phyloP scores from a whole-genome alignment of 176 grass and related monocot genomes.

The Phoenix roebelenii region DNA sequence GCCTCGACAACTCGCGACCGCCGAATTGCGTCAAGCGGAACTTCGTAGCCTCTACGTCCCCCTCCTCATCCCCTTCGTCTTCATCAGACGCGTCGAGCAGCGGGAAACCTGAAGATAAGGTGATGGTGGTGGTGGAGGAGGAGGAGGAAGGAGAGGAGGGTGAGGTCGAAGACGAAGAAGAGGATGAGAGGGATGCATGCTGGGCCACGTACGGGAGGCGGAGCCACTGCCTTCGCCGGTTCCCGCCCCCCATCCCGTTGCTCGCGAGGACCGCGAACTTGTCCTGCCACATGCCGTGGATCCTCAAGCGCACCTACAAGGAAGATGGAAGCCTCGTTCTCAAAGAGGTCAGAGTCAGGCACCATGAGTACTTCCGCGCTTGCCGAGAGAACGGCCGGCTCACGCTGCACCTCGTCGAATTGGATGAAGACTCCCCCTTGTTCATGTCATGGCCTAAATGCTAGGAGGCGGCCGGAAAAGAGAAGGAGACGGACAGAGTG shows the following conservation, averaged over 20 bases:
- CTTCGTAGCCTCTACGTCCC: not conserved
- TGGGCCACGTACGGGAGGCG: slow-evolving; percentile 23
- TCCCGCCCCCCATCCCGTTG: slow-evolving; percentile 49
- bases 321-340: slow-evolving; percentile 37
- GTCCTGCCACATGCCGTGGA: slow-evolving; percentile 12
- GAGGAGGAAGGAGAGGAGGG: not conserved
- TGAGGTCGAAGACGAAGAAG: not conserved
- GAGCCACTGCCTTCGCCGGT: slow-evolving; percentile 1
- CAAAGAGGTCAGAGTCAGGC: slow-evolving; percentile 10
- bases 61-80: not conserved
- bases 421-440: not conserved
- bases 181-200: slow-evolving; percentile 10
- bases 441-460: too few relatives aligned
- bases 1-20: not conserved
- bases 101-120: not conserved
- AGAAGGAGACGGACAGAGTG: too few relatives aligned
- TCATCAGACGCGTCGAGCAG: too few relatives aligned
- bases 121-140: not conserved
- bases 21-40: not conserved
- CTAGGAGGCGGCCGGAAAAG: too few relatives aligned
- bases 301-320: slow-evolving; percentile 26
- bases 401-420: slow-evolving; percentile 27
- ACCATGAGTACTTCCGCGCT: slow-evolving; percentile 21
- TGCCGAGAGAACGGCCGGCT: slow-evolving; percentile 14
- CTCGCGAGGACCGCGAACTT: slow-evolving; percentile 23